Conservation (phyloP, 2,329 filamentous ascomycete species). For the Hirsutella rhossiliensis region DNA sequence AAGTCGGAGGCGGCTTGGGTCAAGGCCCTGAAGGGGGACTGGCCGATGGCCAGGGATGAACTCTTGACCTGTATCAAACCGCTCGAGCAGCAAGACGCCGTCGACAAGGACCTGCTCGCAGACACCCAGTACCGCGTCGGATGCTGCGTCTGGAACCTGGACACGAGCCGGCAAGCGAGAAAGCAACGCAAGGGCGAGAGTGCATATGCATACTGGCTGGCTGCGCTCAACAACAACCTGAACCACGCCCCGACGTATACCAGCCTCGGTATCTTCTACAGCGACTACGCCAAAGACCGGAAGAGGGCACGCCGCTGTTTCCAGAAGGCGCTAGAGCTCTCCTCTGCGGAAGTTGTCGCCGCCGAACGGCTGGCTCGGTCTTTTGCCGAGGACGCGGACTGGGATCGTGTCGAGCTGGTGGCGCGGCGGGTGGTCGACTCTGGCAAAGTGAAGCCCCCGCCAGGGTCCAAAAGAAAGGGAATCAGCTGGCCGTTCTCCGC, state of each 20-base stretch:
- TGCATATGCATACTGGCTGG: conserved; percentile 74
- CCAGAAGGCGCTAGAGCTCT: conserved; percentile 91
- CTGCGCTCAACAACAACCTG: conserved; percentile 73
- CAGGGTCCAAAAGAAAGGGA: conserved; percentile 85
- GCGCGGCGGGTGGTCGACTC: conserved; percentile 86
- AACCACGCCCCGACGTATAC: conserved; percentile 88
- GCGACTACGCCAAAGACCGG: conserved; percentile 80
- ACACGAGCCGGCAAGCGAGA: conserved; percentile 60
- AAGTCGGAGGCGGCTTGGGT: conserved; percentile 88
- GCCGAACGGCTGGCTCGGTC: conserved; percentile 76
- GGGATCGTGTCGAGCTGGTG: conserved; percentile 91
- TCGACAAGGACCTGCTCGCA: conserved; percentile 58
- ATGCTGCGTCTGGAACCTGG: conserved; percentile 74
- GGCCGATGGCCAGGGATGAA: conserved; percentile 52
- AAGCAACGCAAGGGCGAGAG: conserved; percentile 59
- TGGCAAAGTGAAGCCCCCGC: conserved; percentile 80
- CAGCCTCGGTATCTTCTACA: conserved; percentile 79
- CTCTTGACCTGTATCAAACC: conserved; percentile 58
- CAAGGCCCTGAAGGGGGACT: conserved; percentile 70
- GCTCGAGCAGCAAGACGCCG: conserved; percentile 47
- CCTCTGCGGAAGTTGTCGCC: conserved; percentile 71
- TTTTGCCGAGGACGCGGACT: conserved; percentile 85
- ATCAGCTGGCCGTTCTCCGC: conserved; percentile 95
- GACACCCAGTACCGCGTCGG: conserved; percentile 82
- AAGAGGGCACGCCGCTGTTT: conserved; percentile 84